Percentiles rank a stretch among this genome's conserved stretches.
Conservation (phyloP, 2,329 filamentous ascomycete species). For the Trichoderma sp. region DNA sequence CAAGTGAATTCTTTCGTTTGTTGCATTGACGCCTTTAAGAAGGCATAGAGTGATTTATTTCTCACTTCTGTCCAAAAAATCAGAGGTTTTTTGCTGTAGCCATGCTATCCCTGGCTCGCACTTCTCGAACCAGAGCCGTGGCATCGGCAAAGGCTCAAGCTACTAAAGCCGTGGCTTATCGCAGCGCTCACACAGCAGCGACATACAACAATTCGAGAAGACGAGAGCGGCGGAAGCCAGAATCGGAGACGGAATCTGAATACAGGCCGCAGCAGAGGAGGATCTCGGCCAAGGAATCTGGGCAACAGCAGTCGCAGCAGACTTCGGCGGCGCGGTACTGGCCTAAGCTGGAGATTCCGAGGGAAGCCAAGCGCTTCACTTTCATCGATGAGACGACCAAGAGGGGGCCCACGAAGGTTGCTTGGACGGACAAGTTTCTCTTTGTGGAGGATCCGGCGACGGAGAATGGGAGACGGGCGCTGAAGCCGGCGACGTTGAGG, state of each 20-base stretch:
- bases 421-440: conserved; percentile 32
- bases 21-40: background rate
- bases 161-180: background rate
- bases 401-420: conserved; percentile 28
- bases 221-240: background rate
- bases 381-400: background rate
- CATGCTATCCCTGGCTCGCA: conserved; percentile 4
- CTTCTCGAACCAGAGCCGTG: background rate
- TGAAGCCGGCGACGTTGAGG: conserved; percentile 44
- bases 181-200: background rate
- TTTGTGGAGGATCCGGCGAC: conserved; percentile 32
- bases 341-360: conserved; percentile 25
- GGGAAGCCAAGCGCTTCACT: conserved; percentile 21
- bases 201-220: background rate
- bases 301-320: background rate
- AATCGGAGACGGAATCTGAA: background rate
- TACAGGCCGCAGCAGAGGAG: background rate
- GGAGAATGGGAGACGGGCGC: conserved; percentile 27
- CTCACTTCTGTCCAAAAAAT: no score
- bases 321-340: conserved; percentile 19
- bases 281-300: background rate
- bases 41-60: background rate
- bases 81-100: no score
- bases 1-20: background rate
- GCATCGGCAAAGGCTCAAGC: background rate